Base-by-base conservation (phyloP, 176 grass and related monocot genomes). In the Eleusine coracana region DNA sequence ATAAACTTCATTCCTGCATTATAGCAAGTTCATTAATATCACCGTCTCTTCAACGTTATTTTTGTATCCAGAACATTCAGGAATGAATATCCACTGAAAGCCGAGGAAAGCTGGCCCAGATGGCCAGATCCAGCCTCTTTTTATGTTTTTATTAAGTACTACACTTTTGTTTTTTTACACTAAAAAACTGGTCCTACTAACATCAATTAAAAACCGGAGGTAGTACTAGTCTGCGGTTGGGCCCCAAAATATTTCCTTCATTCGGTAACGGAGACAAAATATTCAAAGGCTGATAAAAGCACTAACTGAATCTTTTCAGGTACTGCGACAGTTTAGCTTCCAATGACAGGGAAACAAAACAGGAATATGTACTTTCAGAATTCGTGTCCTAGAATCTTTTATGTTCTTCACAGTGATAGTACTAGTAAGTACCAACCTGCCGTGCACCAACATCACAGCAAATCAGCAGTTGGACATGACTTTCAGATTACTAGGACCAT, bases 1-100 rank as follows among this genome's bases (percentile, higher is more conserved):
- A 92, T 56, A 41, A 94, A 84, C 89, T 94, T 94, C 84, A 92
- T 77, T 20, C 75, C 89, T 94, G 42, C 29, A 82, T 68, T 21
- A 59, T 21, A 73, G 13, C 17, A 77, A 86, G 72, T 50, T 73
- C 17, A 58, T 56, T 31, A 82, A 64, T 14, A 58, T 4, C 46
- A 46, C 16, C 5, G 21, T 66, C 16, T 13, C 20, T 80, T 41
- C 12, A 38, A 15, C 21, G 14, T 29, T 23, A 64, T 45, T 25
- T 52, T 52, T 71, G 10, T 15, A 27, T 28, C 4, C 41, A 62
- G 36, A 4, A 16, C 36, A 50, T 64, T 11, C 2, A 66, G 3
- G 39, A 8, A 79, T 46, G 45, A 72, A 27, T 7, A 14, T 11
- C 18, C 29, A 84, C 3, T 31, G 6, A 46, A 46, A 73, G 20